Percentiles rank a stretch among this genome's conserved stretches.
Evolutionary conservation across 495 filamentous ascomycete species (phyloP).

Genomic region (Penicillium riverlandense): DNA sequence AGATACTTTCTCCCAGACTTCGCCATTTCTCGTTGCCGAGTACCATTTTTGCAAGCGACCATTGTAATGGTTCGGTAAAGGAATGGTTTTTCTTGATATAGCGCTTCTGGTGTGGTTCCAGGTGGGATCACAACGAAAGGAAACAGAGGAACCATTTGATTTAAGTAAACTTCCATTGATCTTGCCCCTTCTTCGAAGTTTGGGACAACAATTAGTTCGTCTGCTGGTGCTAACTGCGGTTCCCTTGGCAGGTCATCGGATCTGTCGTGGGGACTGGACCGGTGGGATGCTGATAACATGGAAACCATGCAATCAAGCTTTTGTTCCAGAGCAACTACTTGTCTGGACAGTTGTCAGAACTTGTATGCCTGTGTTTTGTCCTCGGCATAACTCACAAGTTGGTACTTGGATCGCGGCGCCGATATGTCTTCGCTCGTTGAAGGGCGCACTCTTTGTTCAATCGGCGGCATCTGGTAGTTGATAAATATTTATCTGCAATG

Average conservation of each 20-base stretch:
- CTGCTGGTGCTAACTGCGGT: background rate
- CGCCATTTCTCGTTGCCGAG: conserved; percentile 15
- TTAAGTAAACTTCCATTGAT: conserved; percentile 7
- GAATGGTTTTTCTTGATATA: conserved; percentile 28
- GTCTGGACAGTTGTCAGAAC: conserved; percentile 3
- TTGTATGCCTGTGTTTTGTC: background rate
- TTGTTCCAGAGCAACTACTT: conserved; percentile 11
- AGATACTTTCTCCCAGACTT: conserved; percentile 15
- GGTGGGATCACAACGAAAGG: conserved; percentile 28
- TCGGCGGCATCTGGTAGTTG: conserved; percentile 10
- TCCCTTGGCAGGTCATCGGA: background rate
- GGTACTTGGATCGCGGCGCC: conserved; percentile 5
- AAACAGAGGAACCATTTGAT: conserved; percentile 21
- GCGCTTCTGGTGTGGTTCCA: conserved; percentile 13
- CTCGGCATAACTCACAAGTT: conserved; percentile 3
- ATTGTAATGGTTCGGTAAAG: conserved; percentile 30
- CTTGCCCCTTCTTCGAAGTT: conserved; percentile 4
- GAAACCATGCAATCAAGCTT: conserved; percentile 20
- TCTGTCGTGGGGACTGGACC: background rate
- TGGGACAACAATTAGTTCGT: background rate
- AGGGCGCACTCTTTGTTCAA: conserved; percentile 16
- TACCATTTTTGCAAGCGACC: conserved; percentile 18
- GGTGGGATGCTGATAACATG: conserved; percentile 11
- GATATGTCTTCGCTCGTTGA: conserved; percentile 17
- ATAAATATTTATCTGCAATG: background rate